Evolutionary conservation across 73 alveolate species (phyloP).

Genomic region (Paramecium primaurelia): DNA sequence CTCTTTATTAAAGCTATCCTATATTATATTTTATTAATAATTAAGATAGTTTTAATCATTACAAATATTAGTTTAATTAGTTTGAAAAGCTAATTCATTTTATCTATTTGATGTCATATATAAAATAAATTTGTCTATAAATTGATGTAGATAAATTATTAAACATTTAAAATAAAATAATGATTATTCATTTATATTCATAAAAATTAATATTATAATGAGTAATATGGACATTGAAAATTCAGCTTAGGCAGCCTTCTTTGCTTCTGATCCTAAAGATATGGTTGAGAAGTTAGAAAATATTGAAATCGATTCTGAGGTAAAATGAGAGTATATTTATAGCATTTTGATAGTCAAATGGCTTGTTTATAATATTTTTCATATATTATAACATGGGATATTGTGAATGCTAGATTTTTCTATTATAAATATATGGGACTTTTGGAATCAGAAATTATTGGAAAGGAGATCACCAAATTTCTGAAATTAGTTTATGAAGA

Average conservation of each 20-base stretch:
- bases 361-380: not conserved
- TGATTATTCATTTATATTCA: not conserved
- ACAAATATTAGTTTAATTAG: too few relatives aligned
- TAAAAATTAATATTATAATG: not conserved
- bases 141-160: too few relatives aligned
- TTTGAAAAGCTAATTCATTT: too few relatives aligned
- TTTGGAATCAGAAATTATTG: not conserved
- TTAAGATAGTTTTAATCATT: too few relatives aligned
- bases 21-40: too few relatives aligned
- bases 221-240: not conserved
- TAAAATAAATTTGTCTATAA: too few relatives aligned
- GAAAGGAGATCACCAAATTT: not conserved
- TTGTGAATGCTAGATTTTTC: constrained; percentile 3
- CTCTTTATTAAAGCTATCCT: too few relatives aligned
- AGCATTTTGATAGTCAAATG: not conserved
- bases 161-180: too few relatives aligned
- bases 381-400: not conserved
- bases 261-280: not conserved
- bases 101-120: too few relatives aligned
- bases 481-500: not conserved
- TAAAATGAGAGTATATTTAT: not conserved
- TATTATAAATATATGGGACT: not conserved
- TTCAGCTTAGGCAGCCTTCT: not conserved
- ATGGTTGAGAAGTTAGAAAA: not conserved
- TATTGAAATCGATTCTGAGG: not conserved